These are phyloP conservation scores for Brettanomyces custersianus DNA, from an alignment of 805 yeast genomes.

Conservation along the genomic window DNA sequence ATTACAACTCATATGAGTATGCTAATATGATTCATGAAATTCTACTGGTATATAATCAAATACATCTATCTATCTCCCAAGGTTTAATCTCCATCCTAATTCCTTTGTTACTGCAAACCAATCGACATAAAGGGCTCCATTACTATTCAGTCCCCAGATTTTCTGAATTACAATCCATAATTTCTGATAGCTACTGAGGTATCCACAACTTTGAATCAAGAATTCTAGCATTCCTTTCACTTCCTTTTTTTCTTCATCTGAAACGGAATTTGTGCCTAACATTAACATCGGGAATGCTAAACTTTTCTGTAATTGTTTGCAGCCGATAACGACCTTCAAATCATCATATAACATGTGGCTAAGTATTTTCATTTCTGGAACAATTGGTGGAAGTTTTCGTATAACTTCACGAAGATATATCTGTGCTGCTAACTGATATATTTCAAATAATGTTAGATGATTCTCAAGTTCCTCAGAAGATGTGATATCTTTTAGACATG, in stretches of 20 bases:
- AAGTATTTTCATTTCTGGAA: slow-evolving; percentile 19
- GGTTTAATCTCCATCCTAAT: slow-evolving; percentile 28
- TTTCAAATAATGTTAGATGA: slow-evolving; percentile 28
- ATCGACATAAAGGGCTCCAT: slow-evolving; percentile 29
- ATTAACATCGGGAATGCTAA: slow-evolving; percentile 32
- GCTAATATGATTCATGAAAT: no score
- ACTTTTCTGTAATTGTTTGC: slow-evolving; percentile 14
- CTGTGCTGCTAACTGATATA: slow-evolving; percentile 22
- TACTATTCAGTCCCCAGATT: slow-evolving; percentile 28
- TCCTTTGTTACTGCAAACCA: slow-evolving; percentile 30
- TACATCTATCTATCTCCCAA: slow-evolving; percentile 14
- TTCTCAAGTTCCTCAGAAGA: slow-evolving; percentile 17
- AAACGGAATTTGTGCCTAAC: slow-evolving; percentile 25
- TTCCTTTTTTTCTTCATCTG: slow-evolving; percentile 16
- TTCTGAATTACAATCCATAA: slow-evolving; percentile 22
- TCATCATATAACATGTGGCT: slow-evolving; percentile 11
- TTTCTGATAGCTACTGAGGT: slow-evolving; percentile 23
- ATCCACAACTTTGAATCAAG: slow-evolving; percentile 24
- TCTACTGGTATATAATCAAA: no score
- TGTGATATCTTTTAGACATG: slow-evolving; percentile 10
- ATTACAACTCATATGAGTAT: no score
- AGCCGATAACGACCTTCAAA: slow-evolving; percentile 9
- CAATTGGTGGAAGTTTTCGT: slow-evolving; percentile 18
- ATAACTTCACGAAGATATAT: slow-evolving; percentile 19
- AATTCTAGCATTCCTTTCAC: slow-evolving; percentile 19